Base-by-base conservation (phyloP, 2,329 filamentous ascomycete genomes). In the Trichoderma polysporum region DNA sequence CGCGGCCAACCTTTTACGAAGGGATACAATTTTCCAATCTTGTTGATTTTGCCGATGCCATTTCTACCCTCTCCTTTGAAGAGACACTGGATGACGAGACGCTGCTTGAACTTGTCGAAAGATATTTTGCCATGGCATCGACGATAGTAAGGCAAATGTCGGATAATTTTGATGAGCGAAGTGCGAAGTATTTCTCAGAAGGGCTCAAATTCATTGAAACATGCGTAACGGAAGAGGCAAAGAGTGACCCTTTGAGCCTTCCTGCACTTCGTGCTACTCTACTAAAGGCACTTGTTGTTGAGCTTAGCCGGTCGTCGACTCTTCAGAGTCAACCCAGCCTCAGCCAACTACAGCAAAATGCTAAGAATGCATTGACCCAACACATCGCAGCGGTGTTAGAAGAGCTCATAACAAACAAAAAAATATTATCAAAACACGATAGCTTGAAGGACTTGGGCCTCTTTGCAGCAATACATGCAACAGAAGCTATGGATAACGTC, bases 1-100 rank as follows among this genome's bases (percentile, higher is more conserved):
- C 75, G 5, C 78, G 79, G n/a, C 79, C 84, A 0, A 85, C 83
- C 0, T 85, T 85, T 66, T 84, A 86, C 69, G 76, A 83, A 69
- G 77, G 74, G 0, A 80, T 86, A 76, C 72, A 68, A 1, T 86
- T 82, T 58, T 69, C 72, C 0, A 73, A 80, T 62, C 74, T 80
- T 5, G 72, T 77, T 2, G 73, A 74, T 5, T 68, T 78, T 9
- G 79, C 79, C 1, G 73, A 79, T 41, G 73, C 73, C 7, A 70
- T 79, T 66, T 75, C 76, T 9, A 69, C 65, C 39, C 47, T 77
- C 25, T 72, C 71, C 17, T 70, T 70, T 35, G 73, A 74, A 49
- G 66, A 71, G 6, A 66, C 73, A 3, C 68, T 67, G 2, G 67
- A 73, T 33, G 71, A 74, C 31, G 74, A 74, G 39, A 71, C 68